phyloP scores from a whole-genome alignment of 2,329 filamentous ascomycete genomes.

The Lasiodiplodia sp. region DNA sequence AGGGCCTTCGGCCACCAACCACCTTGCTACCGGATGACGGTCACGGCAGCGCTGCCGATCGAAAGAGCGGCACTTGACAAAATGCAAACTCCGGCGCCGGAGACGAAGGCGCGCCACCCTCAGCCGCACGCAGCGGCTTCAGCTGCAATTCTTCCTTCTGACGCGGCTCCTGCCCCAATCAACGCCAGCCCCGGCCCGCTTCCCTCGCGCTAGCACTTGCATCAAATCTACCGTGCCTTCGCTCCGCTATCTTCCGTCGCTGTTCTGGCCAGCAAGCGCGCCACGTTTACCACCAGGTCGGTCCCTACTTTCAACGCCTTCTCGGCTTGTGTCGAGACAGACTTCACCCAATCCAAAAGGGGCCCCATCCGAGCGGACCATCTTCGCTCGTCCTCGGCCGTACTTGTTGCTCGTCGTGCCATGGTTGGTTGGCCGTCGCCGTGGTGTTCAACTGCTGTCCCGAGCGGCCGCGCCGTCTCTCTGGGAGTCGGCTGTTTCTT shows the following conservation, averaged over 20 bases:
- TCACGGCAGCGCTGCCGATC: slow-evolving; percentile 15
- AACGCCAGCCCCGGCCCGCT: not conserved
- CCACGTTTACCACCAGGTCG: not conserved
- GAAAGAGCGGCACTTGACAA: not conserved
- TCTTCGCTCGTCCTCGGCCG: slow-evolving; percentile 11
- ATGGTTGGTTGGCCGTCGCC: not conserved
- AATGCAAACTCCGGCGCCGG: slow-evolving; percentile 8
- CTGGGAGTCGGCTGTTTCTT: not conserved
- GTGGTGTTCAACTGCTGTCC: slow-evolving; percentile 15
- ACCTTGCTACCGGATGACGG: not conserved
- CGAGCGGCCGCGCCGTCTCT: slow-evolving; percentile 21
- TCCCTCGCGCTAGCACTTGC: not conserved
- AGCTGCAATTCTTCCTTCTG: slow-evolving; percentile 2
- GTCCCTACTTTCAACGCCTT: not conserved
- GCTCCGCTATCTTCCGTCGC: not conserved
- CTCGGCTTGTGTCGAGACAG: not conserved
- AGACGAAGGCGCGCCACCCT: not conserved
- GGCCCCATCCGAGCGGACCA: slow-evolving; percentile 13
- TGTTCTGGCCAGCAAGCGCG: no score
- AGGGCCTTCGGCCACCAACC: slow-evolving; percentile 1
- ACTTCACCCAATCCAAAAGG: not conserved
- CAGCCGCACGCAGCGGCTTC: slow-evolving; percentile 6
- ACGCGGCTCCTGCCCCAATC: slow-evolving; percentile 15
- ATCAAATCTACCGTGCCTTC: not conserved
- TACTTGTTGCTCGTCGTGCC: slow-evolving; percentile 3